Base-by-base conservation (phyloP, 2,329 filamentous ascomycete genomes). In the Penicillium sp. region DNA sequence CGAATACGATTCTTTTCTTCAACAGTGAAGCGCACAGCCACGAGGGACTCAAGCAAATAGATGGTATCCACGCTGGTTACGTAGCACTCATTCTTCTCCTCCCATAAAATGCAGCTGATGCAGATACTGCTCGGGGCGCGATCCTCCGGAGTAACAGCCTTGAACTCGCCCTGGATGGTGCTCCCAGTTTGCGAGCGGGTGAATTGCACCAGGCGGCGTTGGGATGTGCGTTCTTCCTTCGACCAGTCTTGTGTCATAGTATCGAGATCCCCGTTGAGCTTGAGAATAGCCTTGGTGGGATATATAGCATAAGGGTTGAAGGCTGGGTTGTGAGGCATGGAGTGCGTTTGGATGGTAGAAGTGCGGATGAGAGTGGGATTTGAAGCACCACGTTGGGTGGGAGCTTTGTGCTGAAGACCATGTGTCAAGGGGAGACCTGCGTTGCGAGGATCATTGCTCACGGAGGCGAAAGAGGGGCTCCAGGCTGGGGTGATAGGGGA, bases 1-100 rank as follows among this genome's bases (percentile, higher is more conserved):
- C 94, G 88, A 68, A 99, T 97, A 52, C 94, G 87, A 75, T 99
- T 99, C 85, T 97, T 99, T 80, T 97, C 94, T 73, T 97, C 93
- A 5, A 97, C 93, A 0, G 89, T 93, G 77, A 97, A 99, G 29
- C 91, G 85, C 45, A 88, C 86, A 0, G 86, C 90, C 8, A 97
- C 90, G 7, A 99, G 82, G 64, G 93, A 89, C 77, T 97, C 94
- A 2, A 99, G 82, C n/a, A 99, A 82, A 68, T 89, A 90, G 68
- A 99, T 97, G 2, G 93, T 97, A 75, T 99, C 94, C 19, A 99
- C 94, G 52, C 93, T 97, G 3, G 94, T 97, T 53, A 97, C 92
- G 73, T 87, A 97, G 75, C 89, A 96, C 68, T 96, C 90, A 48
- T 87, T 81, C 77, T 92, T 96, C 76, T 96, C 92, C 58, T 89